These are phyloP conservation scores for Schizothecium vesticola DNA, from an alignment of 495 filamentous ascomycete genomes.

Conservation along the genomic window DNA sequence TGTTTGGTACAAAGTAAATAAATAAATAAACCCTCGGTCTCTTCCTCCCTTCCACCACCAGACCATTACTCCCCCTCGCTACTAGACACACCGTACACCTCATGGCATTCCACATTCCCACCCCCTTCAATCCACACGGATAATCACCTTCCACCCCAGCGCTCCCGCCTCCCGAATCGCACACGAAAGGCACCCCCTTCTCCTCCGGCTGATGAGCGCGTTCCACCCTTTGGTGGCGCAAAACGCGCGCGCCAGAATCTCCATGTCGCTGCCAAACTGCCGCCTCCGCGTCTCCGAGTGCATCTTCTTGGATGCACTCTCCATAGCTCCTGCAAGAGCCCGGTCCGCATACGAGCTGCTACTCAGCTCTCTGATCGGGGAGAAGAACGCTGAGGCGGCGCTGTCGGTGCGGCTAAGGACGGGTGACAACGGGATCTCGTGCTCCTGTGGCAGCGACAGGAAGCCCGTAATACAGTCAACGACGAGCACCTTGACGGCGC, in stretches of 20 bases:
- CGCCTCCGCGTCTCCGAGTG: constrained; percentile 45
- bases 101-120: neutral
- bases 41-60: neutral
- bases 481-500: constrained; percentile 42
- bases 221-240: constrained; percentile 65
- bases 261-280: constrained; percentile 52
- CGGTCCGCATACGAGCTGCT: neutral
- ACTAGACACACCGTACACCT: neutral
- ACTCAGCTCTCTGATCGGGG: neutral
- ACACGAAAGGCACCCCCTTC: constrained; percentile 60
- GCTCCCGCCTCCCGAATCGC: constrained; percentile 67
- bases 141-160: constrained; percentile 58
- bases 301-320: constrained; percentile 39
- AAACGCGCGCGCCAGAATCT: constrained; percentile 62
- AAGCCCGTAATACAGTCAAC: constrained; percentile 52
- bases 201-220: constrained; percentile 59
- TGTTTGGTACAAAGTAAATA: neutral
- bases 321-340: constrained; percentile 3
- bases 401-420: constrained; percentile 29
- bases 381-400: constrained; percentile 10
- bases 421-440: constrained; percentile 33
- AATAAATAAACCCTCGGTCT: neutral
- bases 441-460: constrained; percentile 32
- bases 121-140: constrained; percentile 49
- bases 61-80: neutral